Evolutionary conservation across 2,329 filamentous ascomycete species (phyloP), one percentile per base, ranked within the genome.

Genomic region (Kalaharituber pfeilii): DNA sequence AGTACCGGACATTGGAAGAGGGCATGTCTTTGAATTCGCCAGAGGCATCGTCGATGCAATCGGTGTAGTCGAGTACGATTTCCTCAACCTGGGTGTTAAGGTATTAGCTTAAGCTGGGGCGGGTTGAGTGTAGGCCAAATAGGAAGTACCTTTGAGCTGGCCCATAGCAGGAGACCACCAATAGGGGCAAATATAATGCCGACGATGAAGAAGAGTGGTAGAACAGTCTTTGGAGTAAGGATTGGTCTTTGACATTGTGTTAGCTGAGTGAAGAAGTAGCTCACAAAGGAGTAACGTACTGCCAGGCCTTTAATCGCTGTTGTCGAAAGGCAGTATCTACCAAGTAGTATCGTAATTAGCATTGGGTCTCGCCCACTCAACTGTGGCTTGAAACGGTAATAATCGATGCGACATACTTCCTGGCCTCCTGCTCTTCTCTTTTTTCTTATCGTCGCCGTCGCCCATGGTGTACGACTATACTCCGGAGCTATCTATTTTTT

Each of bases 251-350:
- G n/a, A n/a, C n/a, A 5, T n/a, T 20, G 24, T 2, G 25, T 50
- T 50, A 49, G 44, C 15, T 49, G 53, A 62, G 54, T n/a, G n/a
- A n/a, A n/a, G n/a, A n/a, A n/a, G n/a, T n/a, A n/a, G n/a, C n/a
- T n/a, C n/a, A n/a, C n/a, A n/a, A 42, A 52, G 53, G 55, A 52
- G 62, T 47, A 42, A 78, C 86, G 70, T 75, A 93, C 83, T 98
- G 91, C 91, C 91, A 98, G 73, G 91, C 91, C 72, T 96, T 95
- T 69, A 98, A 72, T 67, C 91, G 81, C 71, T 98, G 91, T 68
- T 98, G 91, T 7, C 47, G 47, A 50, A 50, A 50, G 4, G 47
- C 47, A 30, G 47, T 50, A 50, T 50, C 47, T 50, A 50, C 15
- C 9, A 20, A 50, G 7, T n/a, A 22, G 30, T 22, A 22, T 15